phyloP scores from a whole-genome alignment of 2,329 filamentous ascomycete species.

The Pyrenophora graminea region DNA sequence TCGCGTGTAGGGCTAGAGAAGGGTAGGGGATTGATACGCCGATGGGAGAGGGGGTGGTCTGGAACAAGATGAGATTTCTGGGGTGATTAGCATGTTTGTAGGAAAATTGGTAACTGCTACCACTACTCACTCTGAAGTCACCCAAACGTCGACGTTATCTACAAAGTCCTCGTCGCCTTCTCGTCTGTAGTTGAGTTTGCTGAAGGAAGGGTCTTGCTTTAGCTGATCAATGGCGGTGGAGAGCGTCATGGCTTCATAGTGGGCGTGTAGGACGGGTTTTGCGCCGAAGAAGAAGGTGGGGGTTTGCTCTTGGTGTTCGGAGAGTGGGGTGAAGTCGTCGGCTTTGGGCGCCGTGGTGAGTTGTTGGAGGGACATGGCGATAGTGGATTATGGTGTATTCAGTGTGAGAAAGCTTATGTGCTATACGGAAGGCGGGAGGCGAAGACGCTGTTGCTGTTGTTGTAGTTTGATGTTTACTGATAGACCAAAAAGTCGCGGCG shows the following conservation, averaged over 20 bases:
- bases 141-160: conserved; percentile 53
- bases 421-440: not conserved
- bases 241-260: conserved; percentile 61
- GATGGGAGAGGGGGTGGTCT: conserved; percentile 54
- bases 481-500: conserved; percentile 27
- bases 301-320: conserved; percentile 73
- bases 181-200: conserved; percentile 48
- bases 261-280: conserved; percentile 72
- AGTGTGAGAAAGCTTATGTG: not conserved
- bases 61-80: conserved; percentile 67
- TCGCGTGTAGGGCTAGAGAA: conserved; percentile 73
- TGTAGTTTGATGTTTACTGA: conserved; percentile 2
- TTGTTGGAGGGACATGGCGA: conserved; percentile 50
- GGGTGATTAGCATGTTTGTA: conserved; percentile 2
- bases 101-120: too few species aligned
- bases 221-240: conserved; percentile 61
- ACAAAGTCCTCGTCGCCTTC: conserved; percentile 38
- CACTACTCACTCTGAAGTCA: conserved; percentile 49
- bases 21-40: conserved; percentile 76
- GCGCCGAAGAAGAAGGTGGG: conserved; percentile 72
- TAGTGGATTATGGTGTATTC: too few species aligned
- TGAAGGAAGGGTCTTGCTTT: conserved; percentile 52
- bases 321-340: conserved; percentile 66
- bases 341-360: conserved; percentile 62
- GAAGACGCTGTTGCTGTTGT: not conserved